These are phyloP conservation scores for Phytophthora vignae DNA, from an alignment of 352 stramenopile genomes.

Conservation along the genomic window DNA sequence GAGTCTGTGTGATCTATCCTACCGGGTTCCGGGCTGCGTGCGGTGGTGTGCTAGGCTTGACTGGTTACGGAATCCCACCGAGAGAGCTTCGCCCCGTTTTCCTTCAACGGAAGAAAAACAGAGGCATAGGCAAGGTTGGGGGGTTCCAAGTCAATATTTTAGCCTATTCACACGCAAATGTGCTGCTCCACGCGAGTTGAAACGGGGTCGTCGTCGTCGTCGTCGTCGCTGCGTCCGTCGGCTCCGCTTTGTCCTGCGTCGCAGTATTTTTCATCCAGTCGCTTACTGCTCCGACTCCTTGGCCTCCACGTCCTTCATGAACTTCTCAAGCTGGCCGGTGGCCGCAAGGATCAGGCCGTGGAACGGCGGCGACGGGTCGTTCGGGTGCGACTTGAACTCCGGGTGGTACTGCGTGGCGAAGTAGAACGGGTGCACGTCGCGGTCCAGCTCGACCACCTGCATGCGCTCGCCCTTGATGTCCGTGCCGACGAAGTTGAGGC, in stretches of 20 bases:
- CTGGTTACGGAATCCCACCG: conserved; percentile 34
- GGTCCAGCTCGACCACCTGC: conserved; percentile 98
- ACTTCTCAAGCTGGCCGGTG: conserved; percentile 76
- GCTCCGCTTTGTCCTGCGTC: conserved; percentile 15
- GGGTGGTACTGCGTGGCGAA: conserved; percentile 99
- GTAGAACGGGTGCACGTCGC: conserved; percentile 98
- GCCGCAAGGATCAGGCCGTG: conserved; percentile 95
- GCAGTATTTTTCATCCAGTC: conserved; percentile 26
- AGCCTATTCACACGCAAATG: conserved; percentile 47
- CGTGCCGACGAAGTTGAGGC: conserved; percentile 98
- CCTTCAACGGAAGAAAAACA: conserved; percentile 49
- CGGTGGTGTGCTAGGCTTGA: background rate
- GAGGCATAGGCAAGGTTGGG: conserved; percentile 31
- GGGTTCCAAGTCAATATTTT: conserved; percentile 43
- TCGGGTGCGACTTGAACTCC: conserved; percentile 98
- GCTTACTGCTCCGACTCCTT: conserved; percentile 41
- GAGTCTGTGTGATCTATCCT: too few species aligned
- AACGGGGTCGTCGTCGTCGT: conserved; percentile 4
- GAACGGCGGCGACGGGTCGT: conserved; percentile 97
- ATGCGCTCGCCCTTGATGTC: conserved; percentile 98
- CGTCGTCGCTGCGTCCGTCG: conserved; percentile 2
- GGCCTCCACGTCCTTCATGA: conserved; percentile 59
- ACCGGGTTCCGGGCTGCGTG: background rate
- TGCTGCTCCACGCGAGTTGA: conserved; percentile 24
- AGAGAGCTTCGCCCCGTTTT: conserved; percentile 51